These are phyloP conservation scores for Botrytis deweyae DNA, from an alignment of 2,329 filamentous ascomycete species.

Conservation along the genomic window DNA sequence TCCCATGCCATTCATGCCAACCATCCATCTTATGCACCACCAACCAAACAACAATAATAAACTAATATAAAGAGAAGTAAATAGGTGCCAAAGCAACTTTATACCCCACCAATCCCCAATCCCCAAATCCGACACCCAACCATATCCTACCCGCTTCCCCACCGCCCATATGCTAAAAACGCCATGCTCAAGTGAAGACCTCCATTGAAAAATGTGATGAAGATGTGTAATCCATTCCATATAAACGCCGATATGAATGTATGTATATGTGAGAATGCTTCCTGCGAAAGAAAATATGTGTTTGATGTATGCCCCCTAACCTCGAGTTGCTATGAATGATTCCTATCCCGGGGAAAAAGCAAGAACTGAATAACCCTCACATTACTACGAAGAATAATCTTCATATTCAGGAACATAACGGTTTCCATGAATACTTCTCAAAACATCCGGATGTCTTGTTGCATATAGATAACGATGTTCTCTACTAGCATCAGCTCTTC, in stretches of 20 bases:
- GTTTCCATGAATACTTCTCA: neutral
- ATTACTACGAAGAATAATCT: neutral
- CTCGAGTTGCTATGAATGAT: neutral
- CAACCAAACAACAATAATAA: neutral
- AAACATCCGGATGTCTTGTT: neutral
- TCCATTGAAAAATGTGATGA: conserved; percentile 4
- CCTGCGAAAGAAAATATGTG: neutral
- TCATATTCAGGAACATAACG: neutral
- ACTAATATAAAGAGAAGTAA: neutral
- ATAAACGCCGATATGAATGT: conserved; percentile 7
- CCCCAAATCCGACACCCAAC: conserved; percentile 1
- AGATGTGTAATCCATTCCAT: conserved; percentile 6
- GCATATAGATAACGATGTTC: neutral
- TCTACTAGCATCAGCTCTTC: neutral
- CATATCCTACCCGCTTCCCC: conserved; percentile 1
- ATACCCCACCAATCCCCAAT: neutral
- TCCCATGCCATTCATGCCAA: neutral
- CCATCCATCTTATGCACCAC: neutral
- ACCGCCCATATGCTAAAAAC: conserved; percentile 8
- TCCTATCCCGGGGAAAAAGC: neutral
- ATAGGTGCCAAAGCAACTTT: neutral
- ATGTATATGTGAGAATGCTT: neutral
- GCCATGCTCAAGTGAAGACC: conserved; percentile 5
- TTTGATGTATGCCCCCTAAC: neutral
- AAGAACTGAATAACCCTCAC: neutral